Conservation (phyloP, 2,329 filamentous ascomycete species). For the Trichoderma afroharzianum region DNA sequence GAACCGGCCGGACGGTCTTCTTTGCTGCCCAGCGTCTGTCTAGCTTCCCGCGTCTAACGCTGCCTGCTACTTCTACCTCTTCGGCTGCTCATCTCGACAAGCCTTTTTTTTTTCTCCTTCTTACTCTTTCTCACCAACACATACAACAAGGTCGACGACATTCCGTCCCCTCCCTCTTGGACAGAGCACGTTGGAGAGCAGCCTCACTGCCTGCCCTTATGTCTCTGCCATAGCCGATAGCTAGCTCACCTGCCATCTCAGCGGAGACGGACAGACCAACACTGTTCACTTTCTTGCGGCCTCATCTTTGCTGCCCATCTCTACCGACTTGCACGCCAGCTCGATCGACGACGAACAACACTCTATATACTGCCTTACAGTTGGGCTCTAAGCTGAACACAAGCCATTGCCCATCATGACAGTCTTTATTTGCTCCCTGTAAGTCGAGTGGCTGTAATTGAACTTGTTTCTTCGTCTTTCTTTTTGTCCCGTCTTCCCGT, state of each 20-base stretch:
- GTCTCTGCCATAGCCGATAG: conserved; percentile 10
- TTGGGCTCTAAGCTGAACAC: neutral
- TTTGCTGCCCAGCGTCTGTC: conserved; percentile 8
- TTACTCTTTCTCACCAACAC: neutral
- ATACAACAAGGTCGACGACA: neutral
- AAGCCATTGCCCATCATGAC: conserved; percentile 33
- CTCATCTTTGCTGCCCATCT: neutral
- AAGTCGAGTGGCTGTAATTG: conserved; percentile 22
- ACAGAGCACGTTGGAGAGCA: neutral
- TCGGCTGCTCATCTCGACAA: neutral
- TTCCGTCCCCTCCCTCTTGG: neutral
- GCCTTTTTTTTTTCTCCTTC: neutral
- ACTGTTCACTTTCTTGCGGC: conserved; percentile 5
- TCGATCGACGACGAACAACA: neutral
- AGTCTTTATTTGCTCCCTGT: conserved; percentile 41
- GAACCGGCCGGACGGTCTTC: neutral
- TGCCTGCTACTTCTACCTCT: neutral
- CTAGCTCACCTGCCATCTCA: neutral
- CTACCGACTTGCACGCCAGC: neutral
- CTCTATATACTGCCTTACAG: neutral
- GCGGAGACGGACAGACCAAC: neutral
- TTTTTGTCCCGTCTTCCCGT: neutral
- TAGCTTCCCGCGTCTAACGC: neutral
- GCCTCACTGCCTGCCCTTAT: neutral
- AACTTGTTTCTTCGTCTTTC: neutral